Conservation (phyloP, 164 flowering plant genomes). For the Nymphaea colorata region DNA sequence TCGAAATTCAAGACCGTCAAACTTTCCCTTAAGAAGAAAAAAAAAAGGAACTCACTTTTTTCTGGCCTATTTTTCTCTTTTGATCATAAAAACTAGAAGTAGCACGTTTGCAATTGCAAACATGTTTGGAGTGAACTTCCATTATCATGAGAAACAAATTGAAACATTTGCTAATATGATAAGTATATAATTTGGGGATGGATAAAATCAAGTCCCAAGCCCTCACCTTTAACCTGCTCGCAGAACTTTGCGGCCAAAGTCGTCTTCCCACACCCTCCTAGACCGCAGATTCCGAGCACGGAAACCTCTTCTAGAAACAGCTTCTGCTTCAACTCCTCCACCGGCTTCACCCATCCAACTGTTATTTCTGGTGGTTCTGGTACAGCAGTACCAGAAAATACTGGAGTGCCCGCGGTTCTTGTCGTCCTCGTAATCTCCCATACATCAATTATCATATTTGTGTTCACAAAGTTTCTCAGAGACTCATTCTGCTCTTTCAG, state of each 20-base stretch:
- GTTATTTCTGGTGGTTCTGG: background rate
- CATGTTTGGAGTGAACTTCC: too few species aligned
- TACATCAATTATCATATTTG: background rate
- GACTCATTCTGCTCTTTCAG: background rate
- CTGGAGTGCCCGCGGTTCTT: background rate
- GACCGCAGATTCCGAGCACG: conserved; percentile 1
- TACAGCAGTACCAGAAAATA: background rate
- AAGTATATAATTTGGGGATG: too few species aligned
- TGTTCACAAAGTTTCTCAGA: background rate
- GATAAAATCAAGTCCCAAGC: too few species aligned
- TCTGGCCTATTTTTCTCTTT: too few species aligned
- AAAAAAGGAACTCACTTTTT: too few species aligned
- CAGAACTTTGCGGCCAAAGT: conserved; percentile 1
- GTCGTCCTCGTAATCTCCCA: background rate
- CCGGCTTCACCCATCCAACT: background rate
- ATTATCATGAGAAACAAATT: too few species aligned
- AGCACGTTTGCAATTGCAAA: too few species aligned
- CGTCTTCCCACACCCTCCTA: background rate
- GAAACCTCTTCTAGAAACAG: background rate
- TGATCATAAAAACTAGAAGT: too few species aligned
- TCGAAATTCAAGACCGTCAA: too few species aligned
- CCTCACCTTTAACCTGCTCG: background rate
- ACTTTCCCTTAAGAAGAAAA: too few species aligned
- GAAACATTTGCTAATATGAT: too few species aligned
- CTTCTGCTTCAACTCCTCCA: background rate